Conservation (phyloP, 1,284 basidiomycete species). For the Rhodotorula mucilaginosa region DNA sequence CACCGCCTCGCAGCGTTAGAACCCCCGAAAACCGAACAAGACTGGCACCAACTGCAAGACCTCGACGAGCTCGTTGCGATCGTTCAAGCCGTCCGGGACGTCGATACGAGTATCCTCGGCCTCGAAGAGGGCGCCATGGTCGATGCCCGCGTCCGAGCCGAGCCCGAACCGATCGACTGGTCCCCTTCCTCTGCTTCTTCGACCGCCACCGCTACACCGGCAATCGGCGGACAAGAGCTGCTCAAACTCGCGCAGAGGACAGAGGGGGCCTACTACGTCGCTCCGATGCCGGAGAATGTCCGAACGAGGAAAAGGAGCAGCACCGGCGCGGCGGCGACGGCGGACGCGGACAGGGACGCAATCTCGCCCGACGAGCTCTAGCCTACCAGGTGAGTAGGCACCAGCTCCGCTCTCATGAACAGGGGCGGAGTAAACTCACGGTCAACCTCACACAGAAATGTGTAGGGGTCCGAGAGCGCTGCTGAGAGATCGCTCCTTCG, state of each 20-base stretch:
- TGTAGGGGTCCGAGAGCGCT: too few relatives aligned
- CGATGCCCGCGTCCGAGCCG: conserved; percentile 34
- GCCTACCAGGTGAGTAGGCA: neutral
- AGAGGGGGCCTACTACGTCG: conserved; percentile 34
- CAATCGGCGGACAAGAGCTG: conserved; percentile 8
- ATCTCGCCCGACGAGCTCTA: conserved; percentile 9
- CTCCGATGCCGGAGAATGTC: conserved; percentile 33
- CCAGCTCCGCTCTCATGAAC: neutral
- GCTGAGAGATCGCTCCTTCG: too few relatives aligned
- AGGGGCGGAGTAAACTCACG: too few relatives aligned
- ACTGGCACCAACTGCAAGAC: conserved; percentile 18
- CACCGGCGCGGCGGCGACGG: neutral
- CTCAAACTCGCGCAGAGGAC: conserved; percentile 24
- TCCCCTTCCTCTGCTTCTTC: neutral
- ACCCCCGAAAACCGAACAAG: conserved; percentile 23
- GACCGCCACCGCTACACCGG: neutral
- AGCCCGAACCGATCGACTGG: conserved; percentile 15
- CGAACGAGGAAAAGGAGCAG: conserved; percentile 10
- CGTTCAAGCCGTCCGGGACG: conserved; percentile 26
- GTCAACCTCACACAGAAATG: too few relatives aligned
- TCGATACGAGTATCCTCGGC: conserved; percentile 13
- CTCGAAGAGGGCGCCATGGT: conserved; percentile 19
- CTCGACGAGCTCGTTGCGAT: conserved; percentile 30
- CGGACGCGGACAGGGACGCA: neutral
- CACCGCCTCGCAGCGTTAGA: conserved; percentile 33